Evolutionary conservation across 1,284 basidiomycete genomes (phyloP).

Genomic region (Fomitopsis pinicola): DNA sequence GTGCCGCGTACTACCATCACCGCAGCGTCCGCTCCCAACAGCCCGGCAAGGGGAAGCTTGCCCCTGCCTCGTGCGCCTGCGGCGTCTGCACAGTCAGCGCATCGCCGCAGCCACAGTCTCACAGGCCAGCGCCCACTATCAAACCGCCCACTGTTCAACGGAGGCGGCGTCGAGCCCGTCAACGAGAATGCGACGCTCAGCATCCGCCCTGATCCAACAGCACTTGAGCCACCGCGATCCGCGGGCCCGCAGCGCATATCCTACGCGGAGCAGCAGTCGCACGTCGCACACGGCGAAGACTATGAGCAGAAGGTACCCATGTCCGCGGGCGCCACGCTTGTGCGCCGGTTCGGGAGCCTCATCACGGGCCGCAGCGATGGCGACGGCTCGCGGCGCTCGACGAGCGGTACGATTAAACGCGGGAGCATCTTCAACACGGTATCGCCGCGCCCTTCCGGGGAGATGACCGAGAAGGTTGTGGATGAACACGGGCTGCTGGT

Average conservation of each 20-base stretch:
- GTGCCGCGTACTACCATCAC: slow-evolving; percentile 19
- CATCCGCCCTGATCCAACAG: slow-evolving; percentile 22
- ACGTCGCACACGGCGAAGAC: slow-evolving; percentile 28
- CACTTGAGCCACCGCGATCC: slow-evolving; percentile 41
- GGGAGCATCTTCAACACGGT: slow-evolving; percentile 46
- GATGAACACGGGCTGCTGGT: slow-evolving; percentile 16
- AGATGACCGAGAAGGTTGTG: slow-evolving; percentile 23
- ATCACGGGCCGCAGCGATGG: slow-evolving; percentile 40
- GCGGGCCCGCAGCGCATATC: slow-evolving; percentile 53
- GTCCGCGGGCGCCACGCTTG: slow-evolving; percentile 62
- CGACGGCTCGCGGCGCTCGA: slow-evolving; percentile 37
- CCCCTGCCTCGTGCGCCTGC: slow-evolving; percentile 59
- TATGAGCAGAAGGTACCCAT: slow-evolving; percentile 33
- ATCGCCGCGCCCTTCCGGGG: slow-evolving; percentile 43
- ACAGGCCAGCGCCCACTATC: slow-evolving; percentile 58
- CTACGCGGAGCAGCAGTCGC: slow-evolving; percentile 39
- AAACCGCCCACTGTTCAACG: slow-evolving; percentile 43
- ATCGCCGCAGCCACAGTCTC: slow-evolving; percentile 71
- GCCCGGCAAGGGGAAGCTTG: slow-evolving; percentile 25
- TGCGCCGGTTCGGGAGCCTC: slow-evolving; percentile 69
- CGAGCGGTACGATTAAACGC: slow-evolving; percentile 36
- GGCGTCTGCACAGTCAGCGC: slow-evolving; percentile 64
- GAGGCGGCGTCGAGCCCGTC: slow-evolving; percentile 29
- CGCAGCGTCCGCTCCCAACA: slow-evolving; percentile 19
- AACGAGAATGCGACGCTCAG: slow-evolving; percentile 36